Conservation (phyloP, 768 basidiomycete genomes). For the Panaeolus papilionaceus region DNA sequence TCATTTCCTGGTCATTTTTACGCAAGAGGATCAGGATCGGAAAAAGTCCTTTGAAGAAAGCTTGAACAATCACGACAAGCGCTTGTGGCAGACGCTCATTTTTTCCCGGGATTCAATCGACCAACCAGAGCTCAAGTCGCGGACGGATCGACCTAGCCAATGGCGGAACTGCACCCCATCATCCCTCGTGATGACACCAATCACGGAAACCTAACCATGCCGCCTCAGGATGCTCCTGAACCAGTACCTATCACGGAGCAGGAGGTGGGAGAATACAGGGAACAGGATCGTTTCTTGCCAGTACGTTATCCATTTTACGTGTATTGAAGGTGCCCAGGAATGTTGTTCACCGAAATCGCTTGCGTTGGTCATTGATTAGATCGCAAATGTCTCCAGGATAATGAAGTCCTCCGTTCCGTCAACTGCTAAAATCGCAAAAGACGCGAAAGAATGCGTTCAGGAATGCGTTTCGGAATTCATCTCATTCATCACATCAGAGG, state of each 20-base stretch:
- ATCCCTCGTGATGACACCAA: constrained; percentile 44
- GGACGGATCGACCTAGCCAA: constrained; percentile 24
- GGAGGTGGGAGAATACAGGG: constrained; percentile 92
- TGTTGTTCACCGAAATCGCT: constrained; percentile 6
- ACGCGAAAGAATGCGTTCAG: constrained; percentile 98
- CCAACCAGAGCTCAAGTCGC: constrained; percentile 15
- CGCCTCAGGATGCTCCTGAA: constrained; percentile 53
- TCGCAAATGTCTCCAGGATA: constrained; percentile 97
- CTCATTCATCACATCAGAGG: constrained; percentile 96
- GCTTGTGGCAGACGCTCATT: constrained; percentile 6
- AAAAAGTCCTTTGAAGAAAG: constrained; percentile 9
- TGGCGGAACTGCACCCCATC: constrained; percentile 49
- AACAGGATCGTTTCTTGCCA: constrained; percentile 95
- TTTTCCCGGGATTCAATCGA: background rate
- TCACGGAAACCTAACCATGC: constrained; percentile 38
- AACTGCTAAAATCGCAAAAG: constrained; percentile 95
- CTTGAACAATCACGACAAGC: background rate
- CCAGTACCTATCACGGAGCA: constrained; percentile 86
- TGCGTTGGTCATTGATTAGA: constrained; percentile 51
- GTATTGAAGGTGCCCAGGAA: constrained; percentile 2
- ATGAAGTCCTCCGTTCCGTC: constrained; percentile 93
- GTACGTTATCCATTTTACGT: constrained; percentile 50
- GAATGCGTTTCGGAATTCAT: constrained; percentile 99
- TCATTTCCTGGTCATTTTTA: background rate
- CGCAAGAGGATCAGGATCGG: background rate